Evolutionary conservation across 148 eudicot genomes (phyloP), one percentile per base, ranked within the genome.

Genomic region (Nepenthes mirabilis): DNA sequence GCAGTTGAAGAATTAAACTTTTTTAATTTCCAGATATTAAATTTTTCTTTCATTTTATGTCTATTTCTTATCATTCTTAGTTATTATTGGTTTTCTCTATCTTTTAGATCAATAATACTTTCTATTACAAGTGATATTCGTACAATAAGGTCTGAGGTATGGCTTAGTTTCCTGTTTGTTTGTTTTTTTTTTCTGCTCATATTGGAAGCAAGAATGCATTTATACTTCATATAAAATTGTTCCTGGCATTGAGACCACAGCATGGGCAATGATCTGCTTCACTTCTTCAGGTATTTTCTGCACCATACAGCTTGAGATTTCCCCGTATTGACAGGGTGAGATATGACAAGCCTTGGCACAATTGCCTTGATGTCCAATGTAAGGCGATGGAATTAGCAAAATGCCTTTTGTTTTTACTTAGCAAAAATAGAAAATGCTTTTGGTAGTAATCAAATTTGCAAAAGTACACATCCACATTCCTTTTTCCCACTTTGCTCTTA

Each of bases 291-390:
- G 86, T 74, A 56, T 93, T 82, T 82, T 76, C 98, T 70, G 87
- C 95, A 37, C 98, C 98, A 63, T 83, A 88, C 67, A 70, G 89
- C 74, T 72, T 93, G 80, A 85, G 98, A 73, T 93, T 93, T 75
- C 95, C 98, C 55, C 81, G 98, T 53, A 86, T 86, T 77, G 91
- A 93, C 64, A 75, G 85, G 69, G 90, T 83, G 64, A 88, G 96
- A 68, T 86, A 81, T 63, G 98, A 93, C 74, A 93, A 93, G 75
- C 89, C 91, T 66, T 93, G 98, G 98, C 83, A 88, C 73, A 96
- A 93, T 52, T 93, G 98, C 69, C 95, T 88, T 67, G 95, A 88
- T 76, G 82, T 93, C 65, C 83, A 83, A 52, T 85, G 90, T 84
- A 59, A 80, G 88, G 60, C 23, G 45, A 58, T 60, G 3, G 37